phyloP scores from a whole-genome alignment of 805 yeast genomes.

The Kluyveromyces aestuarii region DNA sequence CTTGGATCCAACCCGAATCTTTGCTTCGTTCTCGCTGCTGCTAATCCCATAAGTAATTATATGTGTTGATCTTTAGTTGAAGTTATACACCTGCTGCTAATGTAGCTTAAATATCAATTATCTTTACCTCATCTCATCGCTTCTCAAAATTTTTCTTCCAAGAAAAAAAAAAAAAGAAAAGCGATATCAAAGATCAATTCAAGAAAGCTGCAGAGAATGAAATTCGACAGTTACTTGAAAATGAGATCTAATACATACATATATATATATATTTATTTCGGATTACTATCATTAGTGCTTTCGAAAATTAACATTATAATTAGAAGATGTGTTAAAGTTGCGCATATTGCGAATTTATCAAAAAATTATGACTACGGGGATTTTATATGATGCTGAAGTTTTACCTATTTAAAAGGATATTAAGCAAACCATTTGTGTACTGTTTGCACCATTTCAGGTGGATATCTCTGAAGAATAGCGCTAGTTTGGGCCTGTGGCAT shows the following conservation, averaged over 20 bases:
- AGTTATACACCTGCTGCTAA: not conserved
- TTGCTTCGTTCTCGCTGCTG: slow-evolving; percentile 71
- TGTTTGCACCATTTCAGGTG: slow-evolving; percentile 50
- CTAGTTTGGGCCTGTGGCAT: slow-evolving; percentile 65
- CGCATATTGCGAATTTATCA: not conserved
- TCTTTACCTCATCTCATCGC: slow-evolving; percentile 14
- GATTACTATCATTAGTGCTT: no score
- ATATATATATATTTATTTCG: no score
- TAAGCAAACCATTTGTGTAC: slow-evolving; percentile 50
- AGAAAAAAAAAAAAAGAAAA: slow-evolving; percentile 4
- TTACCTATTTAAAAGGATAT: slow-evolving; percentile 2
- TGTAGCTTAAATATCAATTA: not conserved
- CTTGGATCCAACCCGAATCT: slow-evolving; percentile 89
- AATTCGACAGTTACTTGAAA: not conserved
- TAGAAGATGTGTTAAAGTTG: not conserved
- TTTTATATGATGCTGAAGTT: not conserved
- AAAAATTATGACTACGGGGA: not conserved
- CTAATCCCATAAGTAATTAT: slow-evolving; percentile 54
- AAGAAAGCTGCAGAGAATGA: no score
- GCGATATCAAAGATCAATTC: no score
- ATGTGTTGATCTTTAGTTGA: not conserved
- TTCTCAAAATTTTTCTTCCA: slow-evolving; percentile 2
- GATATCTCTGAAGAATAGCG: slow-evolving; percentile 51
- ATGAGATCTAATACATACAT: not conserved
- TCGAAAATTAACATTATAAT: no score